Conservation (phyloP, 805 yeast species). For the Starmera caribaea region DNA sequence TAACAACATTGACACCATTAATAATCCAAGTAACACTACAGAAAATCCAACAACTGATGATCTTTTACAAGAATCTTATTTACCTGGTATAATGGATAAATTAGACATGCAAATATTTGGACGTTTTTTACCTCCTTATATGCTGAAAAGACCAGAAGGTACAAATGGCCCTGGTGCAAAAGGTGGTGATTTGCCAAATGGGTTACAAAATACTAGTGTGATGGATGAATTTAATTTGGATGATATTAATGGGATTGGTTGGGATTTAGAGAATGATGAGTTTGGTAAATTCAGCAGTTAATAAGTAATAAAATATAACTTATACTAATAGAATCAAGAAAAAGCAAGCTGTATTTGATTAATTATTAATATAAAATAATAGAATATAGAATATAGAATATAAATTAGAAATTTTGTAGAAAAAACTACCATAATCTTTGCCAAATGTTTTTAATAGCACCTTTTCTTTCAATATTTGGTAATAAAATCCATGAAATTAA, state of each 20-base stretch:
- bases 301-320: too few species aligned
- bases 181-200: conserved; percentile 20
- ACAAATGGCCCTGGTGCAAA: conserved; percentile 18
- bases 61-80: conserved; percentile 25
- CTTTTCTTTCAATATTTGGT: conserved; percentile 32
- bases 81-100: conserved; percentile 80
- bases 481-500: conserved; percentile 29
- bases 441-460: conserved; percentile 11
- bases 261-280: background rate
- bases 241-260: background rate
- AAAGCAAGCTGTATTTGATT: too few species aligned
- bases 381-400: too few species aligned
- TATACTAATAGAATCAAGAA: too few species aligned
- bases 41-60: conserved; percentile 1
- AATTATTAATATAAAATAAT: too few species aligned
- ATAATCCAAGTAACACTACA: background rate
- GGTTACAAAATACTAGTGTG: conserved; percentile 15
- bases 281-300: background rate
- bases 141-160: conserved; percentile 35
- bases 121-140: conserved; percentile 72
- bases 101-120: conserved; percentile 83
- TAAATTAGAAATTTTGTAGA: too few species aligned
- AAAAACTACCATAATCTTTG: conserved; percentile 14
- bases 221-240: conserved; percentile 3
- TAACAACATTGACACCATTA: background rate